Evolutionary conservation across 1,139 yeast genomes (phyloP).

Genomic region (Blastobotrys serpentis): DNA sequence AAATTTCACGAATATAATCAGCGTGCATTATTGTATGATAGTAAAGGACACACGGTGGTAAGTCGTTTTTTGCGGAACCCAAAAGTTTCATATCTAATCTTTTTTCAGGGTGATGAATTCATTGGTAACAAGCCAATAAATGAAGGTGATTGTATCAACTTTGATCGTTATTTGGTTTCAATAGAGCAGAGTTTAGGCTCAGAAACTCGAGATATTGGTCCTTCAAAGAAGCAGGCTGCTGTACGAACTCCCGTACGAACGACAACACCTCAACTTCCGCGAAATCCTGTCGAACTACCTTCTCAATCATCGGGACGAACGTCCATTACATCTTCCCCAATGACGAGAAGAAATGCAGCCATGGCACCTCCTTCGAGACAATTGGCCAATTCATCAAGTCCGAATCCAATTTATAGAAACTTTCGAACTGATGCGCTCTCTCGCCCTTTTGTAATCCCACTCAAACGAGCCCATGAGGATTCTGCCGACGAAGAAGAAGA

Average conservation of each 20-base stretch:
- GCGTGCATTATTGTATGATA: constrained; percentile 47
- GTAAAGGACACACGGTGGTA: constrained; percentile 42
- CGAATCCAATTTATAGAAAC: not conserved
- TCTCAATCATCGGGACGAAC: too few species aligned
- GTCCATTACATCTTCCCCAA: too few species aligned
- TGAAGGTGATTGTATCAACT: constrained; percentile 19
- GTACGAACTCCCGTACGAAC: too few species aligned
- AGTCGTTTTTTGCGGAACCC: constrained; percentile 26
- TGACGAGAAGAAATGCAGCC: too few species aligned
- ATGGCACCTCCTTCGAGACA: too few species aligned
- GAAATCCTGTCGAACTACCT: too few species aligned
- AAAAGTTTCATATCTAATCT: not conserved
- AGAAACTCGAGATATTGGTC: constrained; percentile 12
- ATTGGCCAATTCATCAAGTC: too few species aligned
- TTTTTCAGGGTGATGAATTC: constrained; percentile 30
- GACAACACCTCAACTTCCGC: too few species aligned
- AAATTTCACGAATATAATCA: constrained; percentile 50
- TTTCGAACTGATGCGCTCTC: constrained; percentile 4
- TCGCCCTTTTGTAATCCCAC: constrained; percentile 1
- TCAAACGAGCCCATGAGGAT: constrained; percentile 1
- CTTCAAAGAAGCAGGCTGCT: not conserved
- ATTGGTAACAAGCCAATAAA: constrained; percentile 13
- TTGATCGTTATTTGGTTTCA: constrained; percentile 25
- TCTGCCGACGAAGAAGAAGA: too few species aligned
- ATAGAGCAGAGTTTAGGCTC: constrained; percentile 18